Evolutionary conservation across 768 basidiomycete genomes (phyloP), one percentile per base, ranked within the genome.

Genomic region (Suillus luteus): DNA sequence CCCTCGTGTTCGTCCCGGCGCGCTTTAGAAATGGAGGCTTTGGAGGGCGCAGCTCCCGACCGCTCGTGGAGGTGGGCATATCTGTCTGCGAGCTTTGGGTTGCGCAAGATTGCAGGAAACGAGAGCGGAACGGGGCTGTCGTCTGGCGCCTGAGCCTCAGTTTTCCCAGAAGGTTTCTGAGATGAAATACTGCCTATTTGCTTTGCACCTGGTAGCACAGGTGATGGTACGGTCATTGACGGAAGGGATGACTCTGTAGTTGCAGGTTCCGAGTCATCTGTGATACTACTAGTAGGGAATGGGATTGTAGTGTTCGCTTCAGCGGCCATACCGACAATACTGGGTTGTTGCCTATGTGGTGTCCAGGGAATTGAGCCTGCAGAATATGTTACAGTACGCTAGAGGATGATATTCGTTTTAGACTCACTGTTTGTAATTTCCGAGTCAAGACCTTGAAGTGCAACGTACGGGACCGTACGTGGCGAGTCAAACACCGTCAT

Each of bases 41-140:
- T 67, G 6, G 67, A 51, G 1, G 66, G 59, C 7, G 63, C 51
- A 27, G 55, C 62, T 46, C 62, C 59, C 2, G 67, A 57, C 22
- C 46, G 59, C 27, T 70, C 60, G 35, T 77, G 78, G 7, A 90
- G 78, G 71, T 88, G 83, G 0, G 87, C 83, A 67, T 81, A 89
- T 24, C 83, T 79, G 63, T 81, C 79, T 11, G 77, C 70, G 1
- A 90, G 75, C 4, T 81, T 84, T 4, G 85, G 79, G 69, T 86
- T 85, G 64, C 87, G 85, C 33, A 92, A 78, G 66, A 91, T 76
- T 1, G 90, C 83, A 0, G 91, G 91, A 72, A 92, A 92, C 2
- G 91, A 91, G 63, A 92, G 80, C 0, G 86, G 84, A 15, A 85
- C 65, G 12, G 83, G 79, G 8, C 22, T 66, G 14, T 44, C 31